These are phyloP conservation scores for Backusella morwellensis DNA, from an alignment of 192 early-diverging fungal species.

Conservation along the genomic window DNA sequence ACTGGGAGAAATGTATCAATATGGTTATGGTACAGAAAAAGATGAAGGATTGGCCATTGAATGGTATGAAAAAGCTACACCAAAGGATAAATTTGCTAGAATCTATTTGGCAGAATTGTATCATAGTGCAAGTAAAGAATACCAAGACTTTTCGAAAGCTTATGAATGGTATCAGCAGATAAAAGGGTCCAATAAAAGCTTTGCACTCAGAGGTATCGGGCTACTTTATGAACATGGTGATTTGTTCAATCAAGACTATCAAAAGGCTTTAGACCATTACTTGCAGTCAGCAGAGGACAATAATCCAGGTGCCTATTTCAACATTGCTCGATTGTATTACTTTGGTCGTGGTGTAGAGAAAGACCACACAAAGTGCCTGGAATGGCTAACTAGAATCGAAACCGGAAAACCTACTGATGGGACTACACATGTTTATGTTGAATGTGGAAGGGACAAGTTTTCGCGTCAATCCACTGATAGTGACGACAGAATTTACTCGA, in stretches of 20 bases:
- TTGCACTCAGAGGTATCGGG: neutral
- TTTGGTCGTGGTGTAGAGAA: neutral
- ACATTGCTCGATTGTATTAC: neutral
- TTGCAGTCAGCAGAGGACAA: neutral
- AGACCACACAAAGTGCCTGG: neutral
- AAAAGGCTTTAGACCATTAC: neutral
- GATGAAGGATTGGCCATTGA: neutral
- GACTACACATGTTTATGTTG: neutral
- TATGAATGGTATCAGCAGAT: neutral
- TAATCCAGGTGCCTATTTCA: neutral
- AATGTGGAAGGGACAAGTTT: neutral
- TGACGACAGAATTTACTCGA: neutral
- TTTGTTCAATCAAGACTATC: neutral
- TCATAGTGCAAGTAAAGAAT: neutral
- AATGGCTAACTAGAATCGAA: neutral
- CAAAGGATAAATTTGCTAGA: neutral
- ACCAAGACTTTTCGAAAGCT: neutral
- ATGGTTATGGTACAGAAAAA: neutral
- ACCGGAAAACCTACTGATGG: neutral
- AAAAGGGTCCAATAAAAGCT: neutral
- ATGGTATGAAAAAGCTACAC: neutral
- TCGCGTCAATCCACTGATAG: neutral
- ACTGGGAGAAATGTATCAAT: neutral
- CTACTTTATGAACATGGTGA: neutral
- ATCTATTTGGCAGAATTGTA: neutral